A percentile compares a stretch with the other conserved stretches of the same genome.
Evolutionary conservation across 805 yeast species (phyloP).

Genomic region (Ogataea chonburiensis): DNA sequence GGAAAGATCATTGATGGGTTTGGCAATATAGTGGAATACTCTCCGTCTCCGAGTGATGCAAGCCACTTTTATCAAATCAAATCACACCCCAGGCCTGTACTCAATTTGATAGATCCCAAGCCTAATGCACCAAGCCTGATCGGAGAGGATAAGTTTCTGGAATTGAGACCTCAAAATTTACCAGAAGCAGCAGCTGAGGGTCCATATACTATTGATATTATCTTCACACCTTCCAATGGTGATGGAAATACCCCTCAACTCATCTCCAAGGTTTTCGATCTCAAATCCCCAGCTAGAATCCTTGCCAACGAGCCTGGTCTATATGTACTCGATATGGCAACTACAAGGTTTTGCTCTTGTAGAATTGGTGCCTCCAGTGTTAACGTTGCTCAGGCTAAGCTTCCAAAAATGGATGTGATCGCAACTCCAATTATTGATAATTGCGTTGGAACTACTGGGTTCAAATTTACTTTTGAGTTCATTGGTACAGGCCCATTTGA

Average conservation of each 20-base stretch:
- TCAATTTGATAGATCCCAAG: slow-evolving; percentile 42
- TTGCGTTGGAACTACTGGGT: slow-evolving; percentile 91
- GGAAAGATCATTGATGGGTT: slow-evolving; percentile 63
- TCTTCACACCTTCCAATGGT: slow-evolving; percentile 32
- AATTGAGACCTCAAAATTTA: slow-evolving; percentile 27
- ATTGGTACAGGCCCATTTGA: slow-evolving; percentile 83
- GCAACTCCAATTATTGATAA: slow-evolving; percentile 72
- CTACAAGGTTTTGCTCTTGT: slow-evolving; percentile 67
- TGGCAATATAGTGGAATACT: slow-evolving; percentile 54
- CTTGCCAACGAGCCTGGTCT: slow-evolving; percentile 60
- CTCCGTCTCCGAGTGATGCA: slow-evolving; percentile 34
- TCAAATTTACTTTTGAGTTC: slow-evolving; percentile 63
- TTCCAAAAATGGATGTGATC: slow-evolving; percentile 41
- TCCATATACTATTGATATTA: slow-evolving; percentile 44
- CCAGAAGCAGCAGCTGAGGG: slow-evolving; percentile 38
- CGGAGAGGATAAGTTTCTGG: slow-evolving; percentile 34
- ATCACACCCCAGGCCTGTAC: slow-evolving; percentile 56
- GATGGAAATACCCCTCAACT: slow-evolving; percentile 9
- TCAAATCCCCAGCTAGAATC: slow-evolving; percentile 31
- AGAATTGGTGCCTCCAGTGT: slow-evolving; percentile 57
- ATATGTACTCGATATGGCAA: slow-evolving; percentile 54
- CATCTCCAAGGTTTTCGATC: slow-evolving; percentile 30
- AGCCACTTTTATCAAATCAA: slow-evolving; percentile 45
- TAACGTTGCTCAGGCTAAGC: slow-evolving; percentile 40
- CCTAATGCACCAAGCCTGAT: slow-evolving; percentile 30